Conservation (phyloP, 345 rosid genomes). For the Corchorus olitorius region DNA sequence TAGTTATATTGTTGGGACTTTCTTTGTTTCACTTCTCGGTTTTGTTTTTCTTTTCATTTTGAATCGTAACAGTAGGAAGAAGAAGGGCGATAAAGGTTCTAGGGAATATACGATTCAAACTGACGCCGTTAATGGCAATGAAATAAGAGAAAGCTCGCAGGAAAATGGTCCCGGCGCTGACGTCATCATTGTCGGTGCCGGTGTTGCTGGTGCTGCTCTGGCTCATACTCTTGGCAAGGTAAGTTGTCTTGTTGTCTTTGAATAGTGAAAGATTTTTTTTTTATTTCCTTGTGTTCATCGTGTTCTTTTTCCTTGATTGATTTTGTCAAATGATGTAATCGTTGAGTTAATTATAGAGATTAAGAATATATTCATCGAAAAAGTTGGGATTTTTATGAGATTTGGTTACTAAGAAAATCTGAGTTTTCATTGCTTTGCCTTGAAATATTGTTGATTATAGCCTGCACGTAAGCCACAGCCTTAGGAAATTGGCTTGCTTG, state of each 20-base stretch:
- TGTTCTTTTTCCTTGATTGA: background rate
- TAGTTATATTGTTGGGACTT: slow-evolving; percentile 30
- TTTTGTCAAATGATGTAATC: background rate
- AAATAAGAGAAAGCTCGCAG: slow-evolving; percentile 11
- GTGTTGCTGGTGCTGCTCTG: slow-evolving; percentile 86
- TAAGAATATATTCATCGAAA: no score
- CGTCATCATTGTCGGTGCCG: slow-evolving; percentile 78
- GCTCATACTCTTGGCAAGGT: slow-evolving; percentile 86
- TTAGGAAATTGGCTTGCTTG: background rate
- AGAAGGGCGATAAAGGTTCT: background rate
- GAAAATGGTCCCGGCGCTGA: slow-evolving; percentile 34
- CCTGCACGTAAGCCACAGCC: background rate
- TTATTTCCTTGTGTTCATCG: background rate
- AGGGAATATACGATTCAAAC: slow-evolving; percentile 14
- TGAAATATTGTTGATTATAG: background rate
- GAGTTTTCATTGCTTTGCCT: background rate
- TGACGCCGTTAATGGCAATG: background rate
- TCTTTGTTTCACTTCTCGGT: slow-evolving; percentile 35
- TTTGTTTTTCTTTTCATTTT: slow-evolving; percentile 34
- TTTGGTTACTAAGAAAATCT: background rate
- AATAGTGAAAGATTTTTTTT: no score
- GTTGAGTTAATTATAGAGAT: no score
- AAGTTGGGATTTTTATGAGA: background rate
- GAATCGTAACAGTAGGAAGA: slow-evolving; percentile 22
- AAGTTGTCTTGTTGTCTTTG: background rate